A percentile compares a stretch with the other conserved stretches of the same genome.
These are phyloP conservation scores for Pseudozyma sp. DNA, from an alignment of 1,284 basidiomycete genomes.

Conservation along the genomic window DNA sequence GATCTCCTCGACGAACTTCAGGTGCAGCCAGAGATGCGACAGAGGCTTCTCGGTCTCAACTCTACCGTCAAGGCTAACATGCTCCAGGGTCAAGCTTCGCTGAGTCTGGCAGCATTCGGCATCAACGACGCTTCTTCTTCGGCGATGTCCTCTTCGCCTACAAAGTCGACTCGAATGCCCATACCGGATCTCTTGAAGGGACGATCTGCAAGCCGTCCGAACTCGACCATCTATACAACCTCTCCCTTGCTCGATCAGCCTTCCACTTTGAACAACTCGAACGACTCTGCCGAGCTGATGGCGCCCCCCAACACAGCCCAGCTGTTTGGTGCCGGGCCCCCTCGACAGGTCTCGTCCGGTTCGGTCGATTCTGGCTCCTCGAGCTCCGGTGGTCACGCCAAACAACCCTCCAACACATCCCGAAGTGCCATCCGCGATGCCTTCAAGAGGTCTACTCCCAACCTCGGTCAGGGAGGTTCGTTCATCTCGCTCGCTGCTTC, in stretches of 20 bases:
- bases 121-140: conserved; percentile 10
- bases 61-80: conserved; percentile 86
- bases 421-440: conserved; percentile 35
- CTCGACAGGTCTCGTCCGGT: conserved; percentile 29
- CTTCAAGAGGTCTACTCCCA: conserved; percentile 39
- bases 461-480: conserved; percentile 44
- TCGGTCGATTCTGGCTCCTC: conserved; percentile 28
- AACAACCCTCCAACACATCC: conserved; percentile 16
- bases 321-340: conserved; percentile 45
- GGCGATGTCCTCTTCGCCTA: conserved; percentile 12
- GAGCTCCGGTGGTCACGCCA: conserved; percentile 8
- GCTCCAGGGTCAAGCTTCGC: conserved; percentile 82
- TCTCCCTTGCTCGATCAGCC: conserved; percentile 17
- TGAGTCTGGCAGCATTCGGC: conserved; percentile 72
- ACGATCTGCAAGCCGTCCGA: conserved; percentile 17
- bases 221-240: conserved; percentile 16
- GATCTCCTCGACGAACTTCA: conserved; percentile 69
- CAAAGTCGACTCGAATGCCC: conserved; percentile 37
- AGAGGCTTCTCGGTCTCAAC: conserved; percentile 82
- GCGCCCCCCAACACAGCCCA: conserved; percentile 45
- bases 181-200: conserved; percentile 42
- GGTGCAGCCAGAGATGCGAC: conserved; percentile 80
- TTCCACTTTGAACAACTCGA: background rate
- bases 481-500: conserved; percentile 40
- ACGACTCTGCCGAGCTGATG: conserved; percentile 33